These are phyloP conservation scores for Didymella lethalis DNA, from an alignment of 2,329 filamentous ascomycete species.

Conservation along the genomic window DNA sequence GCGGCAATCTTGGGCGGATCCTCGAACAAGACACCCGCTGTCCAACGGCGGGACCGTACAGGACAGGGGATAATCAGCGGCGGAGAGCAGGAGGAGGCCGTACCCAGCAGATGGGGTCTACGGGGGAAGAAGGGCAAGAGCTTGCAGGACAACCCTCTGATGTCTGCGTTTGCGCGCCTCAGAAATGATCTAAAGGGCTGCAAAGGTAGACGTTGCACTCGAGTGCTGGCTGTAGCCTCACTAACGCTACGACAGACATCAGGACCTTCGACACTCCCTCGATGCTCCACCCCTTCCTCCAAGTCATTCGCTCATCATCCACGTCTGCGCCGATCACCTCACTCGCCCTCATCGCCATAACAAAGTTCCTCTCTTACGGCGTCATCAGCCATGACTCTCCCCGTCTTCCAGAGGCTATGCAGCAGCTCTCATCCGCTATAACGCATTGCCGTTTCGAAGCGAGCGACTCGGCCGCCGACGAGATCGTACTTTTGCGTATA, in stretches of 20 bases:
- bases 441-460: conserved; percentile 98
- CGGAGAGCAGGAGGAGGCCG: conserved; percentile 60
- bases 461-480: conserved; percentile 91
- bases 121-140: conserved; percentile 95
- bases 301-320: conserved; percentile 94
- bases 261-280: conserved; percentile 86
- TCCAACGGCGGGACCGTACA: conserved; percentile 46
- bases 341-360: conserved; percentile 88
- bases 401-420: conserved; percentile 90
- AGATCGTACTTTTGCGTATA: conserved; percentile 93
- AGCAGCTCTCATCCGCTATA: conserved; percentile 90
- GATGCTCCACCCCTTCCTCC: conserved; percentile 90
- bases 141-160: conserved; percentile 96
- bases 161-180: conserved; percentile 90
- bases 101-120: conserved; percentile 89
- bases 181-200: conserved; percentile 86
- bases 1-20: conserved; percentile 89
- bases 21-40: conserved; percentile 55
- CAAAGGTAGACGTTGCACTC: conserved; percentile 65
- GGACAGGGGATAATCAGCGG: conserved; percentile 47
- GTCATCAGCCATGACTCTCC: conserved; percentile 85
- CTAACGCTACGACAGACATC: conserved; percentile 69
- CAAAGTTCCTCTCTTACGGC: conserved; percentile 95
- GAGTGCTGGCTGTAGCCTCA: conserved; percentile 13
- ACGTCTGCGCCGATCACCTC: conserved; percentile 97